A percentile compares a stretch with the other conserved stretches of the same genome.
phyloP scores from a whole-genome alignment of 768 basidiomycete genomes.

The Serpula lacrymans region DNA sequence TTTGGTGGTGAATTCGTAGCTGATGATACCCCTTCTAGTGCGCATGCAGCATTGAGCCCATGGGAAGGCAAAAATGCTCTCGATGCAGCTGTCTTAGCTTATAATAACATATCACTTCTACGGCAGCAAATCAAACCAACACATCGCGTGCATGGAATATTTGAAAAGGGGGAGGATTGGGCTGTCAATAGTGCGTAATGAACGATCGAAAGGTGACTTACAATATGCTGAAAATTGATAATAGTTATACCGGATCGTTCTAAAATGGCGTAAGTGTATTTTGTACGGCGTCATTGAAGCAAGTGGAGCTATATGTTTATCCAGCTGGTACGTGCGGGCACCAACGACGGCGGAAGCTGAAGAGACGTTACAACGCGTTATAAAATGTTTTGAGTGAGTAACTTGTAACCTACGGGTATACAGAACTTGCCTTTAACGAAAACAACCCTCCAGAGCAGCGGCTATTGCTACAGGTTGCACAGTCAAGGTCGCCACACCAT shows the following conservation, averaged over 20 bases:
- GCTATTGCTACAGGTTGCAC: constrained; percentile 65
- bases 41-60: constrained; percentile 75
- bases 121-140: constrained; percentile 81
- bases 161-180: constrained; percentile 75
- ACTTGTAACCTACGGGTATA: background rate
- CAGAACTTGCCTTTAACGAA: background rate
- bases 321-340: constrained; percentile 71
- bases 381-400: constrained; percentile 69
- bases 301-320: background rate
- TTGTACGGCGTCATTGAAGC: background rate
- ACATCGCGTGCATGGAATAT: constrained; percentile 76
- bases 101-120: constrained; percentile 73
- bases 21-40: constrained; percentile 35
- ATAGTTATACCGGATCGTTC: constrained; percentile 83
- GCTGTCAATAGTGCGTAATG: constrained; percentile 57
- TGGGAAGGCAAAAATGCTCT: constrained; percentile 85
- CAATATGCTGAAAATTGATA: background rate
- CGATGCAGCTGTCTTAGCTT: constrained; percentile 85
- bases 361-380: constrained; percentile 54
- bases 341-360: constrained; percentile 61
- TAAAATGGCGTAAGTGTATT: constrained; percentile 53
- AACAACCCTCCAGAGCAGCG: constrained; percentile 46
- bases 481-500: constrained; percentile 36
- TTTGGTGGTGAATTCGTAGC: background rate
- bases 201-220: background rate